phyloP scores from a whole-genome alignment of 495 filamentous ascomycete species.

The Physcia stellaris region DNA sequence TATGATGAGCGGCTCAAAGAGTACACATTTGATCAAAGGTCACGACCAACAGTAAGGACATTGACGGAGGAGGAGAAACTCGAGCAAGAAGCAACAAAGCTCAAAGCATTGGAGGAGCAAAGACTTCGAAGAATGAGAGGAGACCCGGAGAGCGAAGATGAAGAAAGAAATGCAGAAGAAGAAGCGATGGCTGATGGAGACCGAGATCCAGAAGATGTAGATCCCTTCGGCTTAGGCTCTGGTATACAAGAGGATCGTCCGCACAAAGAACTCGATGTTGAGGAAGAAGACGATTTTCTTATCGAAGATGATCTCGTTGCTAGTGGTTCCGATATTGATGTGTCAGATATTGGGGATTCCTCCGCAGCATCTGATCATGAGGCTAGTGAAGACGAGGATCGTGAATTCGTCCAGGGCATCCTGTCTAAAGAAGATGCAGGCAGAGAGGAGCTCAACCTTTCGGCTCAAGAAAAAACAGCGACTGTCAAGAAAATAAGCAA shows the following conservation, averaged over 20 bases:
- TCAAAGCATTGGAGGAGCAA: slow-evolving; percentile 70
- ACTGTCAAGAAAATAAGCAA: slow-evolving; percentile 24
- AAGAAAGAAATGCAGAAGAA: slow-evolving; percentile 28
- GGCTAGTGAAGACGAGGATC: slow-evolving; percentile 36
- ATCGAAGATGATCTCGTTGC: slow-evolving; percentile 78
- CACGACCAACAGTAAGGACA: slow-evolving; percentile 70
- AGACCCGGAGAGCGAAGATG: slow-evolving; percentile 37
- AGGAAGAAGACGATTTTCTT: slow-evolving; percentile 86
- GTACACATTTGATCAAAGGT: slow-evolving; percentile 67
- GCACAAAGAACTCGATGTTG: slow-evolving; percentile 40
- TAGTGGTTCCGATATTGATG: slow-evolving; percentile 47
- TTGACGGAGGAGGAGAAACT: slow-evolving; percentile 84
- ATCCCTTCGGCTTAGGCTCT: slow-evolving; percentile 38
- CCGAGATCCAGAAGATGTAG: slow-evolving; percentile 35
- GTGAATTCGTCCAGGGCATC: slow-evolving; percentile 52
- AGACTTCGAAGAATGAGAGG: slow-evolving; percentile 62
- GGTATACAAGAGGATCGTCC: slow-evolving; percentile 20
- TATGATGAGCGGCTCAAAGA: slow-evolving; percentile 76
- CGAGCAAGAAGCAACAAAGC: slow-evolving; percentile 54
- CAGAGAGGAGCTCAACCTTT: slow-evolving; percentile 24
- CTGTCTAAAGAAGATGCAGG: slow-evolving; percentile 35
- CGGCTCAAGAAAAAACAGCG: slow-evolving; percentile 8
- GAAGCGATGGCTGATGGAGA: slow-evolving; percentile 26
- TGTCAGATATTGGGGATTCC: slow-evolving; percentile 16
- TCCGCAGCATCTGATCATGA: not conserved